A percentile compares a stretch with the other conserved stretches of the same genome.
phyloP scores from a whole-genome alignment of 306 rosid species.

The Trifolium subterraneum region DNA sequence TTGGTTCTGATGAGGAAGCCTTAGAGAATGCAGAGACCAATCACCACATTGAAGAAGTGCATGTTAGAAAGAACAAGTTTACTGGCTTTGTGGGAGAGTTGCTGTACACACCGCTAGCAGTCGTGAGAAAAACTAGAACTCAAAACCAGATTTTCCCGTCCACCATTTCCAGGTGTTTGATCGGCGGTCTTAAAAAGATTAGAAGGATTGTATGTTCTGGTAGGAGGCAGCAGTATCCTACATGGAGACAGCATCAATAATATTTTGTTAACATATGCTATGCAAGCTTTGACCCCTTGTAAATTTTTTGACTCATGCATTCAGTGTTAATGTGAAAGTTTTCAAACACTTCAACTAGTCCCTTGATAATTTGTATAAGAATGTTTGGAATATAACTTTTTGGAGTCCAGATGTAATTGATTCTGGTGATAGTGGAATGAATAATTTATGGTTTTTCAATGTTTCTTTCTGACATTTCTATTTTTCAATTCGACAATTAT shows the following conservation, averaged over 20 bases:
- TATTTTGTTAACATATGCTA: conserved; percentile 15
- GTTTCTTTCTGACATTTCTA: background rate
- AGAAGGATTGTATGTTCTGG: conserved; percentile 56
- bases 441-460: background rate
- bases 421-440: background rate
- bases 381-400: background rate
- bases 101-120: conserved; percentile 52
- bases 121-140: conserved; percentile 43
- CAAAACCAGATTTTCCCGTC: conserved; percentile 44
- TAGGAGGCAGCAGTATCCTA: conserved; percentile 45
- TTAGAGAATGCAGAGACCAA: conserved; percentile 49
- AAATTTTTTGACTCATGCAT: conserved; percentile 29
- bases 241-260: conserved; percentile 39
- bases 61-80: conserved; percentile 43
- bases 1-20: conserved; percentile 46
- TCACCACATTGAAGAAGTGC: conserved; percentile 34
- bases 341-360: background rate
- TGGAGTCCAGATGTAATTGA: background rate
- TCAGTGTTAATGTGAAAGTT: background rate
- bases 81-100: conserved; percentile 58
- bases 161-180: conserved; percentile 52
- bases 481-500: too few species aligned
- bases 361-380: background rate
- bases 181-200: conserved; percentile 67
- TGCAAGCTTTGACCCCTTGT: conserved; percentile 20